Base-by-base conservation (phyloP, 352 stramenopile species). In the Pythium scleroteichum region DNA sequence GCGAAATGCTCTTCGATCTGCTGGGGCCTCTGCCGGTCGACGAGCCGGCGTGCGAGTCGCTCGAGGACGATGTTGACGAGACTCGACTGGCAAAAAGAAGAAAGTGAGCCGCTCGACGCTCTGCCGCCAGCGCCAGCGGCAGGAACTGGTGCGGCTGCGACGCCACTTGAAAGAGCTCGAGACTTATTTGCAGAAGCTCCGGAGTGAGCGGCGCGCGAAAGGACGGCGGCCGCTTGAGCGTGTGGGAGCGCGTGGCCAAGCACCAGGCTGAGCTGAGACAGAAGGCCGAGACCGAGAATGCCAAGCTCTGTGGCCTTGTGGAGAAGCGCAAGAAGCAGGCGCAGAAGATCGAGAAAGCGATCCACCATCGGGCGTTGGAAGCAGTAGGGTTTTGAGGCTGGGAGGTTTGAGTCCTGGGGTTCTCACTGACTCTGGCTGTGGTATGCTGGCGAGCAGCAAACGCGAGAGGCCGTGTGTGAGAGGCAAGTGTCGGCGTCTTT, bases 301-400 rank as follows among this genome's bases (percentile, higher is more conserved):
- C 17, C 17, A 54, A 54, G 29, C n/a, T 54, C 1, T 33, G 48
- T 12, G 29, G 23, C 4, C 20, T 54, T 2, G 16, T 54, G 1
- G 4, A 32, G 4, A 27, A 39, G 29, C 48, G 42, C 27, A 32
- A 16, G 13, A 23, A 32, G 19, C 27, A 44, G 4, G 32, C 48
- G 13, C 4, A 1, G 42, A 22, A 24, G 7, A 49, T 49, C 20
- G 22, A 49, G 16, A 49, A 49, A 19, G 42, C 42, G 3, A 29
- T 49, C 42, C 42, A 49, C 22, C 10, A 49, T 12, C 42, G 42
- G 27, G 12, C 42, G 2, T 19, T 49, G 20, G n/a, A 54, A 54
- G 29, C 17, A 27, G 19, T 41, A 24, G 16, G 29, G 29, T 10
- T n/a, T n/a, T n/a, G n/a, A n/a, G n/a, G n/a, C n/a, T n/a, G n/a